Evolutionary conservation across 1,139 yeast genomes (phyloP), one percentile per base, ranked within the genome.

Genomic region (Pichia sp.): DNA sequence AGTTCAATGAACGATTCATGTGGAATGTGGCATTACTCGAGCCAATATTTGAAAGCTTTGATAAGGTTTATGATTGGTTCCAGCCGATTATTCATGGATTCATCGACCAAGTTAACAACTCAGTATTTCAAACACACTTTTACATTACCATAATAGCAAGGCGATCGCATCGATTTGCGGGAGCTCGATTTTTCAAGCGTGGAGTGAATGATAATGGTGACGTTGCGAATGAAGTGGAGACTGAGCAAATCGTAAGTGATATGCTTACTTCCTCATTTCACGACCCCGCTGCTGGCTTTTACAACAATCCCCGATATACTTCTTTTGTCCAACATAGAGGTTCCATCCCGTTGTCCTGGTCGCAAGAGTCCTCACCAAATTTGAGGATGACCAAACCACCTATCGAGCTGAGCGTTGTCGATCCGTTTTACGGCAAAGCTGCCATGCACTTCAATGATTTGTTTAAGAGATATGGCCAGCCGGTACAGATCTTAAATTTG

Each of bases 251-350:
- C 34, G 97, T 91, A 0, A 71, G 91, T 8, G 96, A 88, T 55
- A 79, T 83, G 79, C 55, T 84, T 18, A 74, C 85, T 0, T 78
- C 96, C 0, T 76, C 96, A 1, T 88, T 93, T 52, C 96, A 88
- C 56, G 87, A 84, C 52, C 74, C 87, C 0, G 67, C 73, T 29
- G 74, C 70, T 40, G 96, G 96, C 0, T 77, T 80, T 44, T 87
- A 72, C 57, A 85, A 80, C 49, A 86, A 79, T 47, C 85, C 94
- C 10, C 61, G 95, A 28, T 88, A 78, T 54, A 85, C 98, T 0
- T 85, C 96, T 25, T 93, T 83, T 63, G 95, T 91, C 3, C 99
- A 93, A 55, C 97, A 93, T 57, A 64, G 99, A 41, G 99, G 98
- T 0, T 85, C 96, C 3, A 93, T 93, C 24, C 97, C 98, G 1